phyloP scores from a whole-genome alignment of 1,139 yeast species.

The Candida smagusa region DNA sequence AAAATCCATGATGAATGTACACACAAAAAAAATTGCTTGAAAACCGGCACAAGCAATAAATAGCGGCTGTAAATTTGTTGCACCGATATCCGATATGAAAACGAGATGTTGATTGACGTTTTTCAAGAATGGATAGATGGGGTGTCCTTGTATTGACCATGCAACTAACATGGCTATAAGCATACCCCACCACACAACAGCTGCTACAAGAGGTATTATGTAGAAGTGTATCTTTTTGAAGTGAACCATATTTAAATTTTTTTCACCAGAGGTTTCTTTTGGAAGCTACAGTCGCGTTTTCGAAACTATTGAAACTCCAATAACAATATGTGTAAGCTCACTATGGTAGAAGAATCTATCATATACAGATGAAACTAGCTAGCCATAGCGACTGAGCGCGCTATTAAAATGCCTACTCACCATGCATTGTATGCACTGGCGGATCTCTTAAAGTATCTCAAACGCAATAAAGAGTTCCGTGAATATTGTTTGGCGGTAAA shows the following conservation, averaged over 20 bases:
- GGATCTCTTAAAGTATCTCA: too few relatives aligned
- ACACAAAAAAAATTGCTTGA: conserved; percentile 74
- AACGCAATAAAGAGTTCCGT: too few relatives aligned
- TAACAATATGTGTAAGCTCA: too few relatives aligned
- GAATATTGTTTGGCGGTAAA: too few relatives aligned
- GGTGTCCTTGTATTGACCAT: conserved; percentile 82
- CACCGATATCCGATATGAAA: conserved; percentile 57
- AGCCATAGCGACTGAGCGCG: too few relatives aligned
- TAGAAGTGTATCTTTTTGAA: conserved; percentile 23
- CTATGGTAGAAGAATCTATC: too few relatives aligned
- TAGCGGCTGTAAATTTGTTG: conserved; percentile 25
- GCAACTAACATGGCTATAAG: conserved; percentile 58
- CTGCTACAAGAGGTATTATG: conserved; percentile 53
- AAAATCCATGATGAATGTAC: conserved; percentile 61
- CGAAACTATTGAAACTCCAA: too few relatives aligned
- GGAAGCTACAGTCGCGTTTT: too few relatives aligned
- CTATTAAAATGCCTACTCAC: too few relatives aligned
- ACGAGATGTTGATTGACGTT: conserved; percentile 37
- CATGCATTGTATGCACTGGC: too few relatives aligned
- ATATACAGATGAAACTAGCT: too few relatives aligned
- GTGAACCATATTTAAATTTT: conserved; percentile 4
- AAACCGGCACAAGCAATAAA: conserved; percentile 25
- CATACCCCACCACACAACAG: conserved; percentile 75
- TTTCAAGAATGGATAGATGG: conserved; percentile 59
- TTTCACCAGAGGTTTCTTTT: too few relatives aligned